Conservation (phyloP, 108 stramenopile genomes). For the Discostella stelligeroides region DNA sequence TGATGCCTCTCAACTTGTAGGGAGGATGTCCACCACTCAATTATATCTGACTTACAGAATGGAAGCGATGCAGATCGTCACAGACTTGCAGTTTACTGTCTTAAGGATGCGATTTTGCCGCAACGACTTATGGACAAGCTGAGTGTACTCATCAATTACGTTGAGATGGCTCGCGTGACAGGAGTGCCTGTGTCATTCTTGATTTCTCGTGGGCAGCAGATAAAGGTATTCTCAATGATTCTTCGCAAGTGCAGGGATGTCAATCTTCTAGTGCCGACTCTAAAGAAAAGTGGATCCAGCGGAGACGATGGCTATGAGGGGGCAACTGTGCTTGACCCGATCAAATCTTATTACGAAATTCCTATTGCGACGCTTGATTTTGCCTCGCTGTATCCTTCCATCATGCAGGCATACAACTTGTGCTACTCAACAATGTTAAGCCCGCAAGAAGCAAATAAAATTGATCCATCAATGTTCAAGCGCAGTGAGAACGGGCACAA, state of each 20-base stretch:
- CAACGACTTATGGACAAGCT: conserved; percentile 97
- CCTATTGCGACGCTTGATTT: conserved; percentile 99
- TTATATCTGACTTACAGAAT: conserved; percentile 96
- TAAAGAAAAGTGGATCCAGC: conserved; percentile 75
- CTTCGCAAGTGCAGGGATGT: conserved; percentile 91
- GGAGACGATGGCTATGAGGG: conserved; percentile 95
- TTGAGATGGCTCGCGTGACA: conserved; percentile 99
- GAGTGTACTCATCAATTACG: conserved; percentile 96
- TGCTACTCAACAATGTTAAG: conserved; percentile 97
- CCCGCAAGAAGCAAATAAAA: conserved; percentile 67
- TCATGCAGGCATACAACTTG: conserved; percentile 99
- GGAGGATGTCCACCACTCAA: conserved; percentile 99
- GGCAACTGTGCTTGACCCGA: conserved; percentile 98
- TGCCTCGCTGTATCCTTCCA: conserved; percentile 98
- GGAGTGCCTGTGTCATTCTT: conserved; percentile 97
- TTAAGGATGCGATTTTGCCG: conserved; percentile 98
- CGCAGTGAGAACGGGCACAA: conserved; percentile 91
- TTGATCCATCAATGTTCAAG: conserved; percentile 79
- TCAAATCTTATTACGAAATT: conserved; percentile 96
- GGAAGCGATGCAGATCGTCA: conserved; percentile 97
- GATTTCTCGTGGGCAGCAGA: conserved; percentile 98
- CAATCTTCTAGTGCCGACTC: conserved; percentile 92
- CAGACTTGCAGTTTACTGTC: conserved; percentile 97
- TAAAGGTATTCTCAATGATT: conserved; percentile 99
- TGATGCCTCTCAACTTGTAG: not conserved